These are phyloP conservation scores for Pleurotus ostreatus DNA, from an alignment of 768 basidiomycete genomes.

Conservation along the genomic window DNA sequence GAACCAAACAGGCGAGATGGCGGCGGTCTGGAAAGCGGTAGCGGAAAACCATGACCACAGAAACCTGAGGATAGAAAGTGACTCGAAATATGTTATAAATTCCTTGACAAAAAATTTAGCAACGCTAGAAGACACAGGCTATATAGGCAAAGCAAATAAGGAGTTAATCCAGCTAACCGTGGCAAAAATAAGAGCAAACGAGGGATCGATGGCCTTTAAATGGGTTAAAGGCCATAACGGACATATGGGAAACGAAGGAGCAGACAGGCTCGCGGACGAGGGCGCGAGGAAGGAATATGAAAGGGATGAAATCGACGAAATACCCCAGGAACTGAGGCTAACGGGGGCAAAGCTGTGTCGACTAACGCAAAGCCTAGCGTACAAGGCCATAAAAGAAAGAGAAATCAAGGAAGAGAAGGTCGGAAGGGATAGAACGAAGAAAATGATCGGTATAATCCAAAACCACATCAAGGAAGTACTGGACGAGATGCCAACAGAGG, in stretches of 20 bases:
- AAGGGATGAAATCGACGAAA: not conserved
- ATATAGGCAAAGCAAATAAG: conserved; percentile 14
- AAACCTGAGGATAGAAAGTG: conserved; percentile 13
- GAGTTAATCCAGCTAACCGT: conserved; percentile 8
- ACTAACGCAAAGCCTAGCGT: conserved; percentile 16
- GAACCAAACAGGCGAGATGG: conserved; percentile 18
- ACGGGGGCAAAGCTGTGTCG: conserved; percentile 12
- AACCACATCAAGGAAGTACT: not conserved
- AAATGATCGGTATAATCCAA: conserved; percentile 6
- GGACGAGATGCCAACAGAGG: not conserved
- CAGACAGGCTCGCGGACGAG: conserved; percentile 16
- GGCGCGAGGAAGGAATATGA: conserved; percentile 11
- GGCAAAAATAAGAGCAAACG: conserved; percentile 9
- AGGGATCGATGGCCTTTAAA: conserved; percentile 13
- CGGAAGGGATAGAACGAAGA: not conserved
- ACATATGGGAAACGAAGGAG: conserved; percentile 16
- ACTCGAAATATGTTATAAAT: conserved; percentile 20
- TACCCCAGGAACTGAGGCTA: not conserved
- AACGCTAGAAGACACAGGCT: conserved; percentile 23
- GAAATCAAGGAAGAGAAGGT: not conserved
- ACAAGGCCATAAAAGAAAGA: conserved; percentile 8
- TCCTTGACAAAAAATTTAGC: conserved; percentile 15
- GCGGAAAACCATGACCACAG: not conserved
- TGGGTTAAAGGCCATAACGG: conserved; percentile 24
- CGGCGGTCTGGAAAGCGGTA: conserved; percentile 3